Base-by-base conservation (phyloP, 805 yeast genomes). In the Myxozyma melibiosi region DNA sequence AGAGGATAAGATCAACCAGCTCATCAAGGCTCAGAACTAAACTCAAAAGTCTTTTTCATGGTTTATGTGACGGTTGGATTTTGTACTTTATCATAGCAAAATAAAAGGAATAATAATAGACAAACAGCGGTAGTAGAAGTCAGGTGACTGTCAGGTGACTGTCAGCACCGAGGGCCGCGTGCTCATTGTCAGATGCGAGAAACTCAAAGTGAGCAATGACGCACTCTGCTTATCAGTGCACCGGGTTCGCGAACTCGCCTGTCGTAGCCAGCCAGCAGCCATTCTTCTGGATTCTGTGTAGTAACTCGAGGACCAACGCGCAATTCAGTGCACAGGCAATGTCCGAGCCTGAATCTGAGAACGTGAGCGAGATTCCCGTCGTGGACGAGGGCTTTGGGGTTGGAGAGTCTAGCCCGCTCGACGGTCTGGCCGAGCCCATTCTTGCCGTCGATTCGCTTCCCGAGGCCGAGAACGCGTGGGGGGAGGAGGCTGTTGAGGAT, bases 1-100 rank as follows among this genome's bases (percentile, higher is more conserved):
- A 75, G 90, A 85, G 79, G 80, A 85, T 69, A 80, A 78, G 84
- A 85, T 85, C 78, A 85, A 85, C 83, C 80, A 80, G 74, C 80
- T 85, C 74, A 84, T 85, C 73, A 60, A 60, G 64, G 64, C 64
- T 28, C 64, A 60, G 57, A 57, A 58, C 59, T 60, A 60, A 47
- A 35, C 20, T 30, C n/a, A 35, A 38, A 35, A 31, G n/a, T n/a
- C n/a, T n/a, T 40, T 46, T 37, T 25, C 14, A 51, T 30, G 41
- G 35, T 28, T 16, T 31, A n/a, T 41, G 44, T 27, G 24, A 24
- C n/a, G 51, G 40, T 27, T 47, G 39, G 30, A 38, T 30, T 7
- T 16, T 48, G 52, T 48, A 39, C 28, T 24, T 11, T 39, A 39
- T 40, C 16, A 18, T n/a, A 40, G 33, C 27, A 33, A 31, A 22